Conservation (phyloP, 2,329 filamentous ascomycete species). For the Teratosphaeria gauchensis region DNA sequence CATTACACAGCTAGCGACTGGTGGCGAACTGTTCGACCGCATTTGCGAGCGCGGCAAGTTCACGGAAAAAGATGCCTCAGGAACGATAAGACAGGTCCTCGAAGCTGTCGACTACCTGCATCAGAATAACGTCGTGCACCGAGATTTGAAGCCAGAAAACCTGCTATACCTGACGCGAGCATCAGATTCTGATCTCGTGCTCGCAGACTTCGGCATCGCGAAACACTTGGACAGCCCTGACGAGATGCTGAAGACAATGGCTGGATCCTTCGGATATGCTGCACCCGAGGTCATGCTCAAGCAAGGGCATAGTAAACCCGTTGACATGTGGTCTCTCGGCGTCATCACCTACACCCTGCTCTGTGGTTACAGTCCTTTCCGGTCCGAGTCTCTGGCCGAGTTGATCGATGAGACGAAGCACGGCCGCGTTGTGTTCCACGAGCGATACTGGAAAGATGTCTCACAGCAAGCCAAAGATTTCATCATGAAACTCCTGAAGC, state of each 20-base stretch:
- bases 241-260: constrained; percentile 95
- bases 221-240: constrained; percentile 91
- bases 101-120: constrained; percentile 92
- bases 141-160: constrained; percentile 97
- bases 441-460: constrained; percentile 97
- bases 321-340: constrained; percentile 98
- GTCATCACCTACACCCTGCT: constrained; percentile 98
- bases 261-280: constrained; percentile 94
- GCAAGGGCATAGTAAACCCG: constrained; percentile 91
- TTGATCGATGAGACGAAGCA: constrained; percentile 88
- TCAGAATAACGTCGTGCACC: constrained; percentile 86
- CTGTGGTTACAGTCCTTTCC: constrained; percentile 96
- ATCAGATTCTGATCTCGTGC: constrained; percentile 70
- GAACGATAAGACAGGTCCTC: constrained; percentile 90
- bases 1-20: constrained; percentile 89
- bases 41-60: constrained; percentile 98
- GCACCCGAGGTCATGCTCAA: constrained; percentile 98
- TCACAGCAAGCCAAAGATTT: constrained; percentile 93
- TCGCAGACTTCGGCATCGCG: constrained; percentile 96
- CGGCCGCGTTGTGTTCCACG: constrained; percentile 83
- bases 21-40: constrained; percentile 92
- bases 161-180: constrained; percentile 81
- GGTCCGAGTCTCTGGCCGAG: constrained; percentile 85
- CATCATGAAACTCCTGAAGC: constrained; percentile 70
- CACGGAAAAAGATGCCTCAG: constrained; percentile 93